phyloP scores from a whole-genome alignment of 1,284 basidiomycete species.

The Ceratobasidium sp. region DNA sequence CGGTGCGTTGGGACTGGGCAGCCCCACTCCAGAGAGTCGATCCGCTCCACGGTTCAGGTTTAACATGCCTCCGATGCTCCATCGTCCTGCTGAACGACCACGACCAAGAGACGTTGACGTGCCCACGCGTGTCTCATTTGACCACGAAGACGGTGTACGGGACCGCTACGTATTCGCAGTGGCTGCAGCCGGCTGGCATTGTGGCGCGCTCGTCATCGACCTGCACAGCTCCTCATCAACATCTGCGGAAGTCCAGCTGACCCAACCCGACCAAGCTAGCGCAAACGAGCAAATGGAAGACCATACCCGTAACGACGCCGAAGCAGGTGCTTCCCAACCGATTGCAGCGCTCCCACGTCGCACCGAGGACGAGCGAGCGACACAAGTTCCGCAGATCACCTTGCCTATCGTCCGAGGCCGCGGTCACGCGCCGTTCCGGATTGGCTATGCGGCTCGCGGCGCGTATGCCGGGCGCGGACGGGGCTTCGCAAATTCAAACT shows the following conservation, averaged over 20 bases:
- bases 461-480: conserved; percentile 37
- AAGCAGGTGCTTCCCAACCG: conserved; percentile 25
- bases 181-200: conserved; percentile 87
- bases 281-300: background rate
- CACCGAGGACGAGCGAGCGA: conserved; percentile 26
- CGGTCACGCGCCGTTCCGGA: conserved; percentile 13
- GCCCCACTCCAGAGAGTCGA: conserved; percentile 64
- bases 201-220: conserved; percentile 85
- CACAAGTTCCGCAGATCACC: conserved; percentile 26
- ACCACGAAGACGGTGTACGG: conserved; percentile 59
- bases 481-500: conserved; percentile 29
- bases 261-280: background rate
- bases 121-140: conserved; percentile 78
- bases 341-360: conserved; percentile 35
- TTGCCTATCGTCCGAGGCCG: conserved; percentile 38
- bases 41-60: background rate
- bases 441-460: conserved; percentile 40
- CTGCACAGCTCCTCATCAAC: conserved; percentile 52
- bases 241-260: background rate
- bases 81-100: conserved; percentile 49
- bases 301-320: conserved; percentile 4
- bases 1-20: conserved; percentile 86
- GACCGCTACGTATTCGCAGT: conserved; percentile 80
- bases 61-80: conserved; percentile 58
- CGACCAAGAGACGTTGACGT: conserved; percentile 62